Conservation (phyloP, 257 asterid species). For the Solanum acaule region DNA sequence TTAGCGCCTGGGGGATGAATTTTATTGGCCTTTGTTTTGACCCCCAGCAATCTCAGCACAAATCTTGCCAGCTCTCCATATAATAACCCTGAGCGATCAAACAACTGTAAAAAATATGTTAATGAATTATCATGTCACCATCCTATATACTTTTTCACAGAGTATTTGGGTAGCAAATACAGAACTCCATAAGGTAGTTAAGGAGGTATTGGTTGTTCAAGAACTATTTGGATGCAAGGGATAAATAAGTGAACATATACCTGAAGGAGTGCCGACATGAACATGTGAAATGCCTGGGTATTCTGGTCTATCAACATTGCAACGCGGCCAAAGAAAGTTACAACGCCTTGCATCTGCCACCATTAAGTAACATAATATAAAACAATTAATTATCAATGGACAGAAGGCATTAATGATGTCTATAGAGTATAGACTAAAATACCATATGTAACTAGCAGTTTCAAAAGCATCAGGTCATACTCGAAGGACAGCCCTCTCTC, state of each 20-base stretch:
- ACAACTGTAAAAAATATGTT: conserved; percentile 42
- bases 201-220: background rate
- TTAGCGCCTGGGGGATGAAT: conserved; percentile 47
- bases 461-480: background rate
- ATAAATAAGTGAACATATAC: conserved; percentile 17
- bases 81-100: conserved; percentile 84
- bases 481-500: background rate
- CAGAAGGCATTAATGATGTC: background rate
- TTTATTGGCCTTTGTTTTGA: conserved; percentile 53
- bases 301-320: conserved; percentile 89
- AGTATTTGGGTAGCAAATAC: background rate
- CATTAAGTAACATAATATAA: background rate
- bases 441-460: background rate
- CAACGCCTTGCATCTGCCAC: conserved; percentile 90
- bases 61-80: conserved; percentile 95
- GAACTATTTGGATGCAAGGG: background rate
- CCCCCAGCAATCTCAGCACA: conserved; percentile 78
- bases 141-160: background rate
- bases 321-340: conserved; percentile 76
- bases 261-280: conserved; percentile 69
- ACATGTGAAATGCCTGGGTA: conserved; percentile 94
- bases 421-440: background rate
- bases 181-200: background rate
- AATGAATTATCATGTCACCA: background rate
- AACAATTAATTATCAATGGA: background rate